Evolutionary conservation across 768 basidiomycete species (phyloP), one percentile per base, ranked within the genome.

Genomic region (Pisolithus albus): DNA sequence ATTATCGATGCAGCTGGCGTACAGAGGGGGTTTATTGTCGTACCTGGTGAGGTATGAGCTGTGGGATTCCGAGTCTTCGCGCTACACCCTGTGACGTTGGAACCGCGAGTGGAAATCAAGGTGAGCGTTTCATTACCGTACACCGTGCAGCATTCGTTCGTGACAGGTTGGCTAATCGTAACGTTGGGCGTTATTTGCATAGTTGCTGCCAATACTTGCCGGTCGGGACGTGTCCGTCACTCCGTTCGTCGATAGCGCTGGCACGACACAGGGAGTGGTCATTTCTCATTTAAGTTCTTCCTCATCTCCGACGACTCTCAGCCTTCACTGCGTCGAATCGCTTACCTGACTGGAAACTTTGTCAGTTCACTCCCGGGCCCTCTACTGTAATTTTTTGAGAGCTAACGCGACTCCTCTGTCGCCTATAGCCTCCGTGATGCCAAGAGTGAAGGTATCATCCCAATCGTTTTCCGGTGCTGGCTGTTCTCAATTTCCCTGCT

Each of bases 361-460:
- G 79, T 79, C 49, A 61, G 77, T 61, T 15, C 6, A 15, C 7
- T 9, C 1, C 24, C 18, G 43, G 24, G 15, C 7, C 10, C 26
- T 11, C 19, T 9, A 18, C 21, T 19, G 28, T 26, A 39, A 10
- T 28, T 34, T 6, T 8, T 15, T 15, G 28, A n/a, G 18, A 43
- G 7, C 37, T 40, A 7, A 24, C 19, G 36, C 6, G 18, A n/a
- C 5, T 15, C 6, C 15, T 34, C 13, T 13, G 11, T 34, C 13
- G 37, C 39, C 4, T 21, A 40, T 46, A 70, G 65, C 19, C 51
- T 68, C 37, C 52, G 54, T 16, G 55, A 68, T 30, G 47, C 59
- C 50, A 70, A 68, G 53, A 72, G 76, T 16, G 79, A 81, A 59
- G 77, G 80, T 52, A 52, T 78, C 7, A 73, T 75, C 32, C 72